Base-by-base conservation (phyloP, 768 basidiomycete species). In the Daedalea quercina region DNA sequence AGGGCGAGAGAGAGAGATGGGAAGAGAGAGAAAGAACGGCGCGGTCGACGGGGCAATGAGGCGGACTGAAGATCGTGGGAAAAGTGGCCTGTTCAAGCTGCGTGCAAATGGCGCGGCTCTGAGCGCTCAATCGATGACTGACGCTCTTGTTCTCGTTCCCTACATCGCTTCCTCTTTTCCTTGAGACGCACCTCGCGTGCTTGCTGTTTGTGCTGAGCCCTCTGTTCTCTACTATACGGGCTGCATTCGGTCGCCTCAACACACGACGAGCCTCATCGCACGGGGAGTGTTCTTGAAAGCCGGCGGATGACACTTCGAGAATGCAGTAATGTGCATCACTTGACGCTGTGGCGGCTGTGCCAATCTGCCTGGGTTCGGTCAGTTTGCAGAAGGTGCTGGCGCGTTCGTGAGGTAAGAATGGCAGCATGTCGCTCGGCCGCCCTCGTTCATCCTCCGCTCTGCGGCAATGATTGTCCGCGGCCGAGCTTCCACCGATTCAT, bases 41-140 rank as follows among this genome's bases (percentile, higher is more conserved):
- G 54, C 62, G 57, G 60, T 61, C 54, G 69, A 71, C 53, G 59
- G 54, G 54, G 47, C 59, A 57, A 55, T 57, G 59, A 56, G 59
- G 59, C 59, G 56, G 55, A 51, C 59, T 54, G 52, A 44, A 53
- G 50, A 52, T 47, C 59, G 59, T 60, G 59, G 56, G 59, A 60
- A 60, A 23, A 28, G 41, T 51, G 33, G 37, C 56, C 46, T 22
- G 33, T 44, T 53, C 31, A 34, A 31, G 11, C 26, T 17, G 19
- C 37, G 19, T 40, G 37, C 37, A 40, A 40, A 40, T 40, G 37
- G 37, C 17, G 37, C 37, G 37, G 37, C 37, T 3, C 37, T 40
- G 37, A 40, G 37, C 37, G 37, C 37, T 40, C 37, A 40, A 40
- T 40, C 37, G 37, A 40, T 40, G 28, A 11, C 28, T 31, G 28